phyloP scores from a whole-genome alignment of 306 rosid genomes.

The Astragalus membranaceus region DNA sequence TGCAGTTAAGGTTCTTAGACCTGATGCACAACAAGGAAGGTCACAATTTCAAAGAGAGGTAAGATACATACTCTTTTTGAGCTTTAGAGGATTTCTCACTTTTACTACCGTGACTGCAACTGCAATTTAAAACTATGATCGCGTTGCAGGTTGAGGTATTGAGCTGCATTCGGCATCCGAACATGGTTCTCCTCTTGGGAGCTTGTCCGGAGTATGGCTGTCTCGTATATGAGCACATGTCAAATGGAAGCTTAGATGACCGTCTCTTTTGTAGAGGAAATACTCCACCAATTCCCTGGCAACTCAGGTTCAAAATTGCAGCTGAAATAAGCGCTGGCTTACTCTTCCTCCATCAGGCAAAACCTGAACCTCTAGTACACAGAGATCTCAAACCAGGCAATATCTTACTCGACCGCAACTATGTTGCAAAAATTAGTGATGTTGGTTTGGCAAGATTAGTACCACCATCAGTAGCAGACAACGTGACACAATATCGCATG shows the following conservation, averaged over 20 bases:
- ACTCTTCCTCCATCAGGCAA: constrained; percentile 41
- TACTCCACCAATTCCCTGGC: constrained; percentile 31
- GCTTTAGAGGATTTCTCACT: not conserved
- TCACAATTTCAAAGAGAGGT: constrained; percentile 92
- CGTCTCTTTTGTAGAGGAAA: constrained; percentile 27
- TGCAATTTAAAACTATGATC: not conserved
- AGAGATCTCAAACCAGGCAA: constrained; percentile 41
- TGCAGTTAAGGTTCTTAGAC: constrained; percentile 94
- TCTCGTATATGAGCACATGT: constrained; percentile 38
- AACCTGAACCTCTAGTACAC: constrained; percentile 42
- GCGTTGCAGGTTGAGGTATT: constrained; percentile 34
- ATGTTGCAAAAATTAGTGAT: constrained; percentile 33
- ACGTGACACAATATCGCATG: constrained; percentile 29
- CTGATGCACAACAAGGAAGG: constrained; percentile 95
- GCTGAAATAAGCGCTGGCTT: constrained; percentile 35
- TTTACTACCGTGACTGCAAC: not conserved
- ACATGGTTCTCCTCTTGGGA: constrained; percentile 46
- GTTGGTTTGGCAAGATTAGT: constrained; percentile 41
- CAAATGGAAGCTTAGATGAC: constrained; percentile 36
- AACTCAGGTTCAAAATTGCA: constrained; percentile 39
- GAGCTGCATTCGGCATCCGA: constrained; percentile 41
- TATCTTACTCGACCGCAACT: constrained; percentile 39
- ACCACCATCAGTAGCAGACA: constrained; percentile 31
- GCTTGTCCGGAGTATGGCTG: constrained; percentile 47
- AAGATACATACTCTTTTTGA: not conserved